Conservation (phyloP, 805 yeast genomes). For the Cyberlindnera lachancei region DNA sequence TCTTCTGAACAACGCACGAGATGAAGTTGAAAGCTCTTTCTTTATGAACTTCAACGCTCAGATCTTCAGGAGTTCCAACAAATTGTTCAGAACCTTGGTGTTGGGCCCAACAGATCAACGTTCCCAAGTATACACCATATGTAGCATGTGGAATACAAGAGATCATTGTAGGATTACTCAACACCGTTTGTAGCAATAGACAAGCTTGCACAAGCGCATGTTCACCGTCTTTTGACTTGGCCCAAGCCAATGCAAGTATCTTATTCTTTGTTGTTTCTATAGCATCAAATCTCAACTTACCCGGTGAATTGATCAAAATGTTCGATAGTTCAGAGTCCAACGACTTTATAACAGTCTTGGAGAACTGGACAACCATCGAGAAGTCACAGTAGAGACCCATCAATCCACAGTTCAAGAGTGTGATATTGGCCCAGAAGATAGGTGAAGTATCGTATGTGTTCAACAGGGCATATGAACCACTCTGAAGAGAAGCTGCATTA, state of each 20-base stretch:
- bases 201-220: slow-evolving; percentile 24
- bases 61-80: background rate
- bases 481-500: slow-evolving; percentile 10
- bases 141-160: slow-evolving; percentile 22
- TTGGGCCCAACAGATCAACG: slow-evolving; percentile 16
- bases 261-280: slow-evolving; percentile 9
- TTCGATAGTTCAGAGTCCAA: slow-evolving; percentile 3
- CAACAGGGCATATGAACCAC: slow-evolving; percentile 5
- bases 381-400: slow-evolving; percentile 24
- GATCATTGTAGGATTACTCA: slow-evolving; percentile 19
- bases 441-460: slow-evolving; percentile 28
- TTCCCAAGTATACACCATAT: slow-evolving; percentile 12
- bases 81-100: slow-evolving; percentile 1
- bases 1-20: background rate
- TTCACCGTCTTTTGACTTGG: slow-evolving; percentile 22
- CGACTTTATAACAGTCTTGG: slow-evolving; percentile 4
- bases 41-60: background rate
- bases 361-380: slow-evolving; percentile 13
- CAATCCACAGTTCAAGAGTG: slow-evolving; percentile 22
- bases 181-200: slow-evolving; percentile 20
- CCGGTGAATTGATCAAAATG: slow-evolving; percentile 4
- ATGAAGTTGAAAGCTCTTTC: background rate
- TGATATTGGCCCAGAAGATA: slow-evolving; percentile 28
- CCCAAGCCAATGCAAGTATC: slow-evolving; percentile 17
- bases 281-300: slow-evolving; percentile 8